Evolutionary conservation across 176 grass and related monocot genomes (phyloP).

Genomic region (Oryza longistaminata): DNA sequence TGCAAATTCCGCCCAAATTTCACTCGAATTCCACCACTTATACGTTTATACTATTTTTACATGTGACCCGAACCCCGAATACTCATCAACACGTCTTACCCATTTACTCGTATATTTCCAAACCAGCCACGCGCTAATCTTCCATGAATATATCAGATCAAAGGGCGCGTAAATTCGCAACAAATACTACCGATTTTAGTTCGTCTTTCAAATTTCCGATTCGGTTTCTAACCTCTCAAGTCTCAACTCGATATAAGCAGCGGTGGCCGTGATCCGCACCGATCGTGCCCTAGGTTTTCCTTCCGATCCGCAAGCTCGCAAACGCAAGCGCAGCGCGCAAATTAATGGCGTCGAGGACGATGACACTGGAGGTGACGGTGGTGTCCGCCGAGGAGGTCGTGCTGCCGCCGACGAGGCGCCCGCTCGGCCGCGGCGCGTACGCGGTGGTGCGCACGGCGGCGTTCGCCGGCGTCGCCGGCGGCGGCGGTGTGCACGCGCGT

Average conservation of each 20-base stretch:
- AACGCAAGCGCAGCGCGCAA: background rate
- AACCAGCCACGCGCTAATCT: background rate
- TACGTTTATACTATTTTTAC: no score
- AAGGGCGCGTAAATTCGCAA: background rate
- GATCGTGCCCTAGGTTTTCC: background rate
- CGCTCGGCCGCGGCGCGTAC: slow-evolving; percentile 21
- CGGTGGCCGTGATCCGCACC: background rate
- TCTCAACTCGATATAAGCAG: background rate
- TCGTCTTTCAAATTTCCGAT: no score
- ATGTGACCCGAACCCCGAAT: background rate
- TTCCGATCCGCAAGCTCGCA: background rate
- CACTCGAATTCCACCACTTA: no score
- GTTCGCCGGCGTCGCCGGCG: background rate
- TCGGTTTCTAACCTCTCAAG: no score
- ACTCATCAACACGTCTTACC: background rate
- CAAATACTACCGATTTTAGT: background rate
- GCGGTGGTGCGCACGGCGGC: slow-evolving; percentile 28
- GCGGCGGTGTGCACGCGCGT: slow-evolving; percentile 10
- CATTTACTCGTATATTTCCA: background rate
- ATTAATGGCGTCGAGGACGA: background rate
- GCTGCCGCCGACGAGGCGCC: background rate
- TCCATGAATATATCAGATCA: background rate
- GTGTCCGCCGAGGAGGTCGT: slow-evolving; percentile 47
- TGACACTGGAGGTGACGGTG: slow-evolving; percentile 49
- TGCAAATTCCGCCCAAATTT: background rate